Evolutionary conservation across 768 basidiomycete species (phyloP).

Genomic region (Serendipita vermifera): DNA sequence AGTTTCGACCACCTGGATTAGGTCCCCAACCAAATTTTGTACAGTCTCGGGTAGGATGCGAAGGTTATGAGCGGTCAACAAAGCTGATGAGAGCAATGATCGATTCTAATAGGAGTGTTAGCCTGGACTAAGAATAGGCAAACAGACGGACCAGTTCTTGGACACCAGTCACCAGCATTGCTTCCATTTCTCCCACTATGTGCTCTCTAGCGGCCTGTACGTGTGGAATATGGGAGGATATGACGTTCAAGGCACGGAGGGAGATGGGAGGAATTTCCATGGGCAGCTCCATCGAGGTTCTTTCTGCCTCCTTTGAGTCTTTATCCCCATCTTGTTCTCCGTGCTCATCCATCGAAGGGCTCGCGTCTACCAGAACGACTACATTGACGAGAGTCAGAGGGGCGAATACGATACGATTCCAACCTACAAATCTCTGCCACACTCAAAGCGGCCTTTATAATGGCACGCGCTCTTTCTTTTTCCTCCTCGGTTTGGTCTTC

Average conservation of each 20-base stretch:
- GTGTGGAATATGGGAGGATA: slow-evolving; percentile 54
- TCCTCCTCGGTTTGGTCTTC: slow-evolving; percentile 56
- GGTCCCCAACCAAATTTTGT: slow-evolving; percentile 58
- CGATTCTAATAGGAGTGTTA: slow-evolving; percentile 50
- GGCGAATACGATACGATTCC: background rate
- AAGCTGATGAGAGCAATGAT: slow-evolving; percentile 76
- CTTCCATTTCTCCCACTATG: slow-evolving; percentile 80
- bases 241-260: slow-evolving; percentile 59
- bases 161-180: slow-evolving; percentile 73
- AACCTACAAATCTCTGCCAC: slow-evolving; percentile 77
- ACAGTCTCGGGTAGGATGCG: slow-evolving; percentile 73
- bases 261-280: slow-evolving; percentile 30
- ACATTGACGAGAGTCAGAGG: background rate
- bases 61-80: slow-evolving; percentile 94
- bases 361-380: slow-evolving; percentile 42
- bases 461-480: slow-evolving; percentile 46
- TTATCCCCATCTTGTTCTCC: slow-evolving; percentile 13
- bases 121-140: background rate
- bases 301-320: slow-evolving; percentile 13
- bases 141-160: slow-evolving; percentile 37
- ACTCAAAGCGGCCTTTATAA: slow-evolving; percentile 89
- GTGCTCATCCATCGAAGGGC: slow-evolving; percentile 15
- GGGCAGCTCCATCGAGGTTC: background rate
- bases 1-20: slow-evolving; percentile 71
- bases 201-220: slow-evolving; percentile 57